phyloP scores from a whole-genome alignment of 768 basidiomycete genomes.

The Tulasnella sp. region DNA sequence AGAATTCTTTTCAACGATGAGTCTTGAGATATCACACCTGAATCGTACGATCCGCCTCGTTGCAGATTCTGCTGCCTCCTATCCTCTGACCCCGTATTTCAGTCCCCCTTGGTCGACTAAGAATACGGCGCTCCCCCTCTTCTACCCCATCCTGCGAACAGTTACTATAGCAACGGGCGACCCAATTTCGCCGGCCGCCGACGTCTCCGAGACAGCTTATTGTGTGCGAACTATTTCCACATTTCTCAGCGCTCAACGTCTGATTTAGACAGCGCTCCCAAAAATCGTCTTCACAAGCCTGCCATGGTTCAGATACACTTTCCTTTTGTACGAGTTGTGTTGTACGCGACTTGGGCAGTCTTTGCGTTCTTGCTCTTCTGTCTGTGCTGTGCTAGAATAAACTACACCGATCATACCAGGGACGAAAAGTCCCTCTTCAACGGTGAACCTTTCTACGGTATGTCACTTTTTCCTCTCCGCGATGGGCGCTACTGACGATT shows the following conservation, averaged over 20 bases:
- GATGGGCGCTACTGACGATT: not conserved
- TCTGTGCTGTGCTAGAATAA: conserved; percentile 22
- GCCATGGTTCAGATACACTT: conserved; percentile 9
- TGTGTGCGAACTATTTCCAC: not conserved
- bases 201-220: not conserved
- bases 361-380: conserved; percentile 22
- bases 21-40: not conserved
- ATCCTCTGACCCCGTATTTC: not conserved
- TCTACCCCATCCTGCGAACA: not conserved
- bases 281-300: not conserved
- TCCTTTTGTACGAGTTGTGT: conserved; percentile 5
- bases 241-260: not conserved
- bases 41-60: conserved; percentile 5
- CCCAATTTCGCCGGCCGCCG: not conserved
- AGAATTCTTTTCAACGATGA: not conserved
- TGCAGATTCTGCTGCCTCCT: not conserved
- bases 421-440: conserved; percentile 12
- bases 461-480: not conserved
- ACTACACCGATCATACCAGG: conserved; percentile 3
- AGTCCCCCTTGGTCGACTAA: not conserved
- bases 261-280: not conserved
- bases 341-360: not conserved
- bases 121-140: not conserved
- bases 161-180: not conserved
- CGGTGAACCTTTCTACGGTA: conserved; percentile 18